phyloP scores from a whole-genome alignment of 2,329 filamentous ascomycete species.

The Ophiostoma sp. region DNA sequence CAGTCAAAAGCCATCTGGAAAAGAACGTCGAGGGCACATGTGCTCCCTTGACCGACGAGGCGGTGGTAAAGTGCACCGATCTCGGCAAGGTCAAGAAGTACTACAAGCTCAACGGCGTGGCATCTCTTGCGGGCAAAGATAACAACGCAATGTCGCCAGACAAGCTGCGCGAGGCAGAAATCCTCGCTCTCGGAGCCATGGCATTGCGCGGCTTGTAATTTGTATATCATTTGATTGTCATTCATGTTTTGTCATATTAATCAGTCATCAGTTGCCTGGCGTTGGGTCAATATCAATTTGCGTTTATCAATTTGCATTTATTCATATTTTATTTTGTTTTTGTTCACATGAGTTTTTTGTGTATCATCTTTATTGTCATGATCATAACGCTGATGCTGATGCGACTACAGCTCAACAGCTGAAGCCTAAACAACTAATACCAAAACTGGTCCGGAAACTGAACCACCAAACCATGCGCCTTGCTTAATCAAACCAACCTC shows the following conservation, averaged over 20 bases:
- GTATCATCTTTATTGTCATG: conserved; percentile 4
- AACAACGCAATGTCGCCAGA: conserved; percentile 28
- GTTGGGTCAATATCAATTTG: conserved; percentile 8
- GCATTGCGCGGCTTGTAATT: conserved; percentile 60
- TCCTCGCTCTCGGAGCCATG: conserved; percentile 68
- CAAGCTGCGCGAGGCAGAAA: conserved; percentile 56
- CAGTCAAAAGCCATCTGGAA: conserved; percentile 55
- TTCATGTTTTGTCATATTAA: not conserved
- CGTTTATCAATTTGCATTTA: not conserved
- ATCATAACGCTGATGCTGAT: conserved; percentile 9
- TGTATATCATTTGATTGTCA: not conserved
- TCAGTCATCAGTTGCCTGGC: not conserved
- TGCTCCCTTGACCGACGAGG: conserved; percentile 57
- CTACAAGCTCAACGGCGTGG: conserved; percentile 71
- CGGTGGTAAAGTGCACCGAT: conserved; percentile 57
- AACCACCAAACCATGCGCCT: not conserved
- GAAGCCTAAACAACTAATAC: not conserved
- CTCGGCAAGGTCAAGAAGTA: conserved; percentile 69
- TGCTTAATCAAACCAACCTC: not conserved
- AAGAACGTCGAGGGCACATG: conserved; percentile 57
- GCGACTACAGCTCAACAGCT: not conserved
- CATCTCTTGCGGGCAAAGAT: conserved; percentile 39
- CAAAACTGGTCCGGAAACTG: not conserved
- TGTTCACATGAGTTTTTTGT: not conserved
- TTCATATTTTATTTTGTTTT: too few species aligned